Evolutionary conservation across 1,284 basidiomycete genomes (phyloP).

Genomic region (Stygiomarasmius scandens): DNA sequence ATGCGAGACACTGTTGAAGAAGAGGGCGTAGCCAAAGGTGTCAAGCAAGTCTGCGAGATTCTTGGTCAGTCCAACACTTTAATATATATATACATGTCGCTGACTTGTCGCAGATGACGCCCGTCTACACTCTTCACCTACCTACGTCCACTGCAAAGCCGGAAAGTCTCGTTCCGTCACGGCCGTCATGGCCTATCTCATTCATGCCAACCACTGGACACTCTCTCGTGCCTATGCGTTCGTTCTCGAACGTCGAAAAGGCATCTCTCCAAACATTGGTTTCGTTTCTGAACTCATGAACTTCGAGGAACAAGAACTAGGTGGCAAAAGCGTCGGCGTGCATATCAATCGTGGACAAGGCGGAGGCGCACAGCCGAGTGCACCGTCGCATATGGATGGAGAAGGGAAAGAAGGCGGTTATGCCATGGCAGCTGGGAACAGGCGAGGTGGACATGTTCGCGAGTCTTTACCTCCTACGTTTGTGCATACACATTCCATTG

Average conservation of each 20-base stretch:
- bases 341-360: slow-evolving; percentile 38
- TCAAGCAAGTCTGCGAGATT: slow-evolving; percentile 84
- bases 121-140: slow-evolving; percentile 81
- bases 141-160: slow-evolving; percentile 96
- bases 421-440: slow-evolving; percentile 39
- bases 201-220: slow-evolving; percentile 96
- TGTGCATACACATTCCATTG: slow-evolving; percentile 5
- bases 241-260: slow-evolving; percentile 87
- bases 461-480: slow-evolving; percentile 21
- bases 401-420: slow-evolving; percentile 53
- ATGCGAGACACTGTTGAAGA: slow-evolving; percentile 97
- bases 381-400: slow-evolving; percentile 40
- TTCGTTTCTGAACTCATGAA: slow-evolving; percentile 97
- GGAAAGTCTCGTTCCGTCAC: slow-evolving; percentile 97
- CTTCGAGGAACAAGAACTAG: slow-evolving; percentile 89
- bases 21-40: slow-evolving; percentile 81
- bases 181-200: slow-evolving; percentile 95
- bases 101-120: slow-evolving; percentile 74
- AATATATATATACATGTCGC: slow-evolving; percentile 9
- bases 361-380: slow-evolving; percentile 24
- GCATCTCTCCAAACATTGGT: slow-evolving; percentile 97
- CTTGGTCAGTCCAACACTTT: slow-evolving; percentile 63
- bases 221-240: slow-evolving; percentile 89
- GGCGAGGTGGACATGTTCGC: slow-evolving; percentile 30
- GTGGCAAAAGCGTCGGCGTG: slow-evolving; percentile 79